Base-by-base conservation (phyloP, 2,329 filamentous ascomycete genomes). In the Diplodia corticola region DNA sequence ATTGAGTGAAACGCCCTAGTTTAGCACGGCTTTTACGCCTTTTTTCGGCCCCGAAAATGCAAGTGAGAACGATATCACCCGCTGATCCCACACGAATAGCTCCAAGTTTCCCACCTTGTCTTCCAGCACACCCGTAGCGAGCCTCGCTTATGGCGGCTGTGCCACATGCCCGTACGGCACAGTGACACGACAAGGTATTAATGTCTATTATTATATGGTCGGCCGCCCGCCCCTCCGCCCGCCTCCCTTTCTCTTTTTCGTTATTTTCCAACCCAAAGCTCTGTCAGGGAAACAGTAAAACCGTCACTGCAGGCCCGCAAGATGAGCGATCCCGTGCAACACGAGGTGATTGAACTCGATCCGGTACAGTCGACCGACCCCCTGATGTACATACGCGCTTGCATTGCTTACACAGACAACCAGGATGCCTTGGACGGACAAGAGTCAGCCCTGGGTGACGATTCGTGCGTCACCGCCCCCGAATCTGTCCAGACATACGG, bases 391-490 rank as follows among this genome's bases (percentile, higher is more conserved):
- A 35, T 7, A 22, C 15, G 13, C 28, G 33, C 17, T 0, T 53
- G 17, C 49, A 12, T 53, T 4, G 28, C 35, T 40, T 22, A 57
- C 33, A 1, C 2, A 57, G 2, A 3, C n/a, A 12, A 26, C 5
- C 5, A 61, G 57, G 40, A 61, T 24, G 57, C 44, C 2, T 35
- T 35, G n/a, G 26, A 61, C 20, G 40, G 28, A 10, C 40, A 35
- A 12, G 57, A 61, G 20, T 49, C 57, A 4, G 57, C 57, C 15
- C 20, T 61, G 40, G 57, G 57, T 3, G 57, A 61, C 3, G 61
- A 64, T 20, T 64, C 49, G 60, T 65, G 20, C 5, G 67, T 57
- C 15, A 30, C 60, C 17, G n/a, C 7, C 30, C 30, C 24, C 15
- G 50, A 2, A 2, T 3, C 4, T 17, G 1, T 15, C 3, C 1